Conservation (phyloP, 2,329 filamentous ascomycete genomes). For the Tolypocladium guangdongense region DNA sequence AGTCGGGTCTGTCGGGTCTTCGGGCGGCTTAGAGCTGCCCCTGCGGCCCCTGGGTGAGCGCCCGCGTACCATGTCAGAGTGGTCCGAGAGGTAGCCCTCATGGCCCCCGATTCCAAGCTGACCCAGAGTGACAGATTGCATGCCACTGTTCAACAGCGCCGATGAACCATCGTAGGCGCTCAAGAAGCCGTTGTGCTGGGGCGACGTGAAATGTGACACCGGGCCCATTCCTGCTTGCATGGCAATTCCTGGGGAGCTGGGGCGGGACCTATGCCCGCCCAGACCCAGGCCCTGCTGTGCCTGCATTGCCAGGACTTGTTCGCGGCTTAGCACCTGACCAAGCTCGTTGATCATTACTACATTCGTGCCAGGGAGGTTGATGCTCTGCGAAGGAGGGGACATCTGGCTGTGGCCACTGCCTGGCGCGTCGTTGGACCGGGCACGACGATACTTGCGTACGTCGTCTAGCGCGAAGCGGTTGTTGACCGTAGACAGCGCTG, state of each 20-base stretch:
- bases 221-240: constrained; percentile 57
- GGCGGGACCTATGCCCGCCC: constrained; percentile 66
- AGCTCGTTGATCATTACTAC: constrained; percentile 93
- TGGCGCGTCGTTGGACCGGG: constrained; percentile 76
- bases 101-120: constrained; percentile 59
- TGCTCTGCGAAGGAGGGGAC: constrained; percentile 53
- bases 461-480: constrained; percentile 96
- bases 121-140: constrained; percentile 60
- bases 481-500: constrained; percentile 93
- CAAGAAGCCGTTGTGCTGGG: constrained; percentile 90
- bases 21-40: constrained; percentile 92
- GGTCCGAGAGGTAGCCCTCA: constrained; percentile 87
- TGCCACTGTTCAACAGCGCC: constrained; percentile 57
- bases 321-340: constrained; percentile 74
- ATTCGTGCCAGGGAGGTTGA: constrained; percentile 58
- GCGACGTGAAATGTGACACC: constrained; percentile 67
- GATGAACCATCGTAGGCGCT: constrained; percentile 72
- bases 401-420: constrained; percentile 50
- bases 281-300: constrained; percentile 53
- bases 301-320: constrained; percentile 76
- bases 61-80: constrained; percentile 82
- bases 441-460: constrained; percentile 88
- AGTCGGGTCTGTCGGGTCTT: constrained; percentile 87
- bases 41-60: constrained; percentile 85
- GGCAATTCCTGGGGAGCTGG: constrained; percentile 77